Evolutionary conservation across 495 filamentous ascomycete species (phyloP).

Genomic region (Symbiotaphrina buchneri): DNA sequence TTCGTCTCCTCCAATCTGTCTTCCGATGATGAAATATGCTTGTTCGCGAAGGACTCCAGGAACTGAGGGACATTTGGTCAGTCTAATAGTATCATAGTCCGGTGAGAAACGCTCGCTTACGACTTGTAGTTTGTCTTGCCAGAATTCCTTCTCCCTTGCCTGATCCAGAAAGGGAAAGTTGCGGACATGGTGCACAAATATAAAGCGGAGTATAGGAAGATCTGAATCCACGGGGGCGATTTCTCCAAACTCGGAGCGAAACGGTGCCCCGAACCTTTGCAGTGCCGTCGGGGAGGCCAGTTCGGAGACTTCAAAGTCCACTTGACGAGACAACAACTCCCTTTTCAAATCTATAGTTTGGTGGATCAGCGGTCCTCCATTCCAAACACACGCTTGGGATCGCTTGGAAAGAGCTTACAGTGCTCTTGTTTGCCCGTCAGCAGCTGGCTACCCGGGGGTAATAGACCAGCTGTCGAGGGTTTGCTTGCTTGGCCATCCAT

Average conservation of each 20-base stretch:
- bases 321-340: constrained; percentile 79
- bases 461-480: constrained; percentile 5
- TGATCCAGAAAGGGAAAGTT: constrained; percentile 95
- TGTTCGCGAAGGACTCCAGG: constrained; percentile 91
- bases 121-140: constrained; percentile 94
- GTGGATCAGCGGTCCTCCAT: constrained; percentile 12
- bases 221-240: constrained; percentile 86
- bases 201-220: constrained; percentile 80
- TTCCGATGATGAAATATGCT: constrained; percentile 90
- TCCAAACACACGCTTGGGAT: constrained; percentile 1
- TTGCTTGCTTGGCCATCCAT: too few relatives aligned
- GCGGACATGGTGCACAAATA: constrained; percentile 93
- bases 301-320: constrained; percentile 70
- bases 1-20: constrained; percentile 93
- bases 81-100: too few relatives aligned
- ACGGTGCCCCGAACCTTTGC: constrained; percentile 86
- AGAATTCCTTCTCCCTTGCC: constrained; percentile 95
- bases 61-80: too few relatives aligned
- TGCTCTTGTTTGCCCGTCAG: constrained; percentile 97
- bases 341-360: constrained; percentile 85
- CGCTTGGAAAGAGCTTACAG: constrained; percentile 29
- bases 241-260: constrained; percentile 78
- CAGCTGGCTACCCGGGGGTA: constrained; percentile 25
- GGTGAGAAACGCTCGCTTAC: constrained; percentile 44
- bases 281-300: constrained; percentile 86